Evolutionary conservation across 768 basidiomycete species (phyloP).

Genomic region (Tylopilus subfusipes): DNA sequence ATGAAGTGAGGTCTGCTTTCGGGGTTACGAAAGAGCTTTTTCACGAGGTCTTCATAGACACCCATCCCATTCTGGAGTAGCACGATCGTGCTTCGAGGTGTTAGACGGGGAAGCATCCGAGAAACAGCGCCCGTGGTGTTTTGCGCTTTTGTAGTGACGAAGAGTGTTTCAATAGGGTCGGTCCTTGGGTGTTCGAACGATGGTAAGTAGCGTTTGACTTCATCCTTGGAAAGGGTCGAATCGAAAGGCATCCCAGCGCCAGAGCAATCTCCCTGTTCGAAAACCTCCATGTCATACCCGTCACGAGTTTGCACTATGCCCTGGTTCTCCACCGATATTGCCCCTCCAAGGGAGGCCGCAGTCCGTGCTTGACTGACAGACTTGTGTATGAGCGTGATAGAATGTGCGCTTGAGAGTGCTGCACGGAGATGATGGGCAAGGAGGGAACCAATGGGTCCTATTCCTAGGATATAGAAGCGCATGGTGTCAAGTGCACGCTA

Average conservation of each 20-base stretch:
- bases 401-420: slow-evolving; percentile 45
- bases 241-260: slow-evolving; percentile 20
- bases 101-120: slow-evolving; percentile 59
- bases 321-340: slow-evolving; percentile 47
- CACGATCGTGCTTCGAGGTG: slow-evolving; percentile 72
- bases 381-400: slow-evolving; percentile 71
- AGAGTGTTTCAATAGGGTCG: slow-evolving; percentile 63
- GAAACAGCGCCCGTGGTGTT: slow-evolving; percentile 56
- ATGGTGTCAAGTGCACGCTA: slow-evolving; percentile 26
- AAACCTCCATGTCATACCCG: slow-evolving; percentile 52
- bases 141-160: slow-evolving; percentile 80
- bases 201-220: slow-evolving; percentile 15
- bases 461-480: slow-evolving; percentile 74
- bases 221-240: slow-evolving; percentile 10
- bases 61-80: slow-evolving; percentile 97
- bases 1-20: slow-evolving; percentile 79
- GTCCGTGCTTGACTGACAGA: slow-evolving; percentile 37
- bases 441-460: slow-evolving; percentile 82
- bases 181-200: slow-evolving; percentile 15
- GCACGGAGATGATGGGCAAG: slow-evolving; percentile 76
- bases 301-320: slow-evolving; percentile 42
- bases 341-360: slow-evolving; percentile 32
- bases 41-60: slow-evolving; percentile 73
- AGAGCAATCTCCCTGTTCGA: slow-evolving; percentile 29
- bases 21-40: slow-evolving; percentile 67